Base-by-base conservation (phyloP, 2,329 filamentous ascomycete species). In the Aspergillus amoenus region DNA sequence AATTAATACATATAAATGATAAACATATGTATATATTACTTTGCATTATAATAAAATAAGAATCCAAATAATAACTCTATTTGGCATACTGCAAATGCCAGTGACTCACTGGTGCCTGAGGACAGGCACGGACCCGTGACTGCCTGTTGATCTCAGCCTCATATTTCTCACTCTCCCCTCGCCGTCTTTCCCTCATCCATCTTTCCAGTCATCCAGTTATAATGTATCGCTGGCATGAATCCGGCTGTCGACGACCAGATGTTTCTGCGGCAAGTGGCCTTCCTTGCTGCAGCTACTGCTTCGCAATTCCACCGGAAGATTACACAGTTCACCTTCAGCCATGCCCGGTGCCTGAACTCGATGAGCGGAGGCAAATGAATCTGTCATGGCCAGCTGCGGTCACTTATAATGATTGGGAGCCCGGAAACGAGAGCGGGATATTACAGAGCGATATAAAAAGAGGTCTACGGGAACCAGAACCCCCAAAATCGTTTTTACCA, bases 191-290 rank as follows among this genome's bases (percentile, higher is more conserved):
- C 12, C 13, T 22, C 22, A 3, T 39, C 21, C 12, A 13, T 18
- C 32, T 34, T 21, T 3, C 21, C 21, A 21, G 21, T 21, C 21
- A 21, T 21, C 27, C 46, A 18, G 12, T 41, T 18, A 42, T 13
- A 43, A 55, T 55, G 52, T 17, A 24, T 37, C 52, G 27, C 18
- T 54, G 44, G 52, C 52, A 50, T 37, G 45, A 44, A n/a, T 24
- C 52, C 13, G 18, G 52, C 4, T 55, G 45, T n/a, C 44, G 39
- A 22, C 45, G 45, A 9, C 45, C 52, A 44, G 52, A 49, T 42
- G 45, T 44, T n/a, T 49, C 37, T 24, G 27, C 37, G 4, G 45
- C 45, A 4, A 44, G 52, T 21, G 52, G 52, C 4, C 27, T 50
- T 24, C 45, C 37, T 5, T 49, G n/a, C 24, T 49, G 45, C 37